These are phyloP conservation scores for Thelonectria rubi DNA, from an alignment of 2,329 filamentous ascomycete species.

Conservation along the genomic window DNA sequence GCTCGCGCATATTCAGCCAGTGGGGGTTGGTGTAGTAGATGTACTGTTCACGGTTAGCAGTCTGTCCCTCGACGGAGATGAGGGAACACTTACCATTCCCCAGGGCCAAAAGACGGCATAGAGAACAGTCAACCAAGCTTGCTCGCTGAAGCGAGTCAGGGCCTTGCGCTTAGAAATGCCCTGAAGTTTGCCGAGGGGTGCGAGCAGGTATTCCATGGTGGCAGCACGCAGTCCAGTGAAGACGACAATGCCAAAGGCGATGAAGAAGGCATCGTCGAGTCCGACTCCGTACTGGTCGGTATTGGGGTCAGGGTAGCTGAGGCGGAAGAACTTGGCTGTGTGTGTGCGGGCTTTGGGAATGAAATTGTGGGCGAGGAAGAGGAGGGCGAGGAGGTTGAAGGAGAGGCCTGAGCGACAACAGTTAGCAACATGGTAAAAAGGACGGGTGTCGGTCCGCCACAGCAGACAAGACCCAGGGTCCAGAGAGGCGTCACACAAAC, in stretches of 20 bases:
- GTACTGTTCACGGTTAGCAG: constrained; percentile 63
- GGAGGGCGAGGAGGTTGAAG: constrained; percentile 83
- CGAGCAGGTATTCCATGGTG: constrained; percentile 86
- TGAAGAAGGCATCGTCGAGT: constrained; percentile 81
- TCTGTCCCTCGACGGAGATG: not conserved
- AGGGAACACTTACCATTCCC: constrained; percentile 73
- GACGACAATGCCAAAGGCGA: constrained; percentile 81
- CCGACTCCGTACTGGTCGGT: constrained; percentile 79
- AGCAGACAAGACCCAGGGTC: too few relatives aligned
- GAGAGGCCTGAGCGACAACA: constrained; percentile 68
- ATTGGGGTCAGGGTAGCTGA: constrained; percentile 81
- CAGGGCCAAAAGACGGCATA: constrained; percentile 83
- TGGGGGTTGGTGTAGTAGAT: constrained; percentile 80
- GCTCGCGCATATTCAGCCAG: constrained; percentile 76
- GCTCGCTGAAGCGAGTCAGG: constrained; percentile 87
- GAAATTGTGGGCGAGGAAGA: constrained; percentile 82
- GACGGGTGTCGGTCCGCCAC: constrained; percentile 6
- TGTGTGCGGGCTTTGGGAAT: constrained; percentile 82
- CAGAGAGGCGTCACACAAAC: constrained; percentile 25
- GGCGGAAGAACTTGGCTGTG: constrained; percentile 87
- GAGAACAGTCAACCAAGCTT: constrained; percentile 90
- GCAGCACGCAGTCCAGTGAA: constrained; percentile 88
- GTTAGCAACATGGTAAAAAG: constrained; percentile 38
- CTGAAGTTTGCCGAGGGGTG: constrained; percentile 75
- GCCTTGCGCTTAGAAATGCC: constrained; percentile 82